Conservation (phyloP, 2,329 filamentous ascomycete genomes). For the Colletotrichum neosansevieriae region DNA sequence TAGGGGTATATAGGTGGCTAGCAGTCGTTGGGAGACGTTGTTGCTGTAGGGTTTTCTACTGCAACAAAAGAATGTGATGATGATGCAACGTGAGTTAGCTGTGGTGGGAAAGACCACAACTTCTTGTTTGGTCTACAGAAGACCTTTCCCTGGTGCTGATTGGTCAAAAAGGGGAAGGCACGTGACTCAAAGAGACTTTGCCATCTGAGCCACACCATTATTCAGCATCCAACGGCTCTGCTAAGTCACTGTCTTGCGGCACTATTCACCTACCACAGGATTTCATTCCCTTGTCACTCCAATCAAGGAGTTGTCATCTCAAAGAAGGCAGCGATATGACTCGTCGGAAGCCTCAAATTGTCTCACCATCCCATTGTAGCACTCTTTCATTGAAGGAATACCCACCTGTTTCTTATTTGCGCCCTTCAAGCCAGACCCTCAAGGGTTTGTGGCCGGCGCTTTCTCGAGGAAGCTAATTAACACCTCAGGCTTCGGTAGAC, state of each 20-base stretch:
- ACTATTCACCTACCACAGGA: not conserved
- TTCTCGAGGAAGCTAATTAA: too few species aligned
- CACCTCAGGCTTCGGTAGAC: too few species aligned
- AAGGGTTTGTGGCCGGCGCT: too few species aligned
- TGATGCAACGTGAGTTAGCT: conserved; percentile 10
- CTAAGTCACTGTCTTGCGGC: not conserved
- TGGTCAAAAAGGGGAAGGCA: not conserved
- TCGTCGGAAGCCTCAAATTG: not conserved
- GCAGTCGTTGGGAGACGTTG: not conserved
- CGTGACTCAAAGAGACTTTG: conserved; percentile 1
- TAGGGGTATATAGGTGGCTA: conserved; percentile 29
- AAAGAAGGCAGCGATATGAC: not conserved
- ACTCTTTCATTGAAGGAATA: not conserved
- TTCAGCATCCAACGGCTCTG: conserved; percentile 8
- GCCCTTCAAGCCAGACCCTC: too few species aligned
- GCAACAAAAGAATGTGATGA: conserved; percentile 34
- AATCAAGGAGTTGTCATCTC: not conserved
- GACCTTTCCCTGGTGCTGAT: not conserved
- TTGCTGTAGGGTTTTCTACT: conserved; percentile 16
- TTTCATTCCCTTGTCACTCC: not conserved
- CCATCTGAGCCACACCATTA: conserved; percentile 1
- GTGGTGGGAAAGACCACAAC: conserved; percentile 14
- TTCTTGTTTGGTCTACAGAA: conserved; percentile 2
- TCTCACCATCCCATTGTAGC: too few species aligned
- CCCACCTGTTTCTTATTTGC: conserved; percentile 8